Conservation (phyloP, 2,329 filamentous ascomycete species). For the Talaromyces verruculosus region DNA sequence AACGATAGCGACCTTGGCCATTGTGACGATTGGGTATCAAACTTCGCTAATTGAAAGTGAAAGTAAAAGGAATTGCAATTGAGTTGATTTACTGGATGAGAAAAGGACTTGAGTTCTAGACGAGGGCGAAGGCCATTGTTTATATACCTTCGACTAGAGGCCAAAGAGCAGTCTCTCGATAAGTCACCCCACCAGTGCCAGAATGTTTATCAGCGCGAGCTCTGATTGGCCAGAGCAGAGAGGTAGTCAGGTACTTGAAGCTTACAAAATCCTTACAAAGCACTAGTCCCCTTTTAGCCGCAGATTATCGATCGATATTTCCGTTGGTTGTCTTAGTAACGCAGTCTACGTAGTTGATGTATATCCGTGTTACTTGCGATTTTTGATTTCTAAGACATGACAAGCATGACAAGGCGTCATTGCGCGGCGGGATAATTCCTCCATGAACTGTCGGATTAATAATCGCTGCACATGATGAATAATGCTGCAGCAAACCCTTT, state of each 20-base stretch:
- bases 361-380: background rate
- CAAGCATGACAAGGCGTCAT: background rate
- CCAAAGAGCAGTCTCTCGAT: background rate
- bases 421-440: background rate
- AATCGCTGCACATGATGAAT: background rate
- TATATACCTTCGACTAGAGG: background rate
- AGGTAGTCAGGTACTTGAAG: background rate
- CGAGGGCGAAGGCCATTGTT: background rate
- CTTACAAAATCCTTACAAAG: slow-evolving; percentile 22
- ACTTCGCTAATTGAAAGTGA: background rate
- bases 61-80: background rate
- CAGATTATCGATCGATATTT: background rate
- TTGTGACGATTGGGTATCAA: slow-evolving; percentile 47
- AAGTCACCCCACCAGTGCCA: background rate
- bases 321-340: background rate
- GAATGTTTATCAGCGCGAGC: background rate
- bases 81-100: background rate
- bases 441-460: background rate
- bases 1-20: slow-evolving; percentile 90
- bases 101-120: background rate
- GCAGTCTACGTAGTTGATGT: background rate
- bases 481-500: background rate
- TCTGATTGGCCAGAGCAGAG: slow-evolving; percentile 7
- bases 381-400: slow-evolving; percentile 4
- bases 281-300: background rate